Base-by-base conservation (phyloP, 768 basidiomycete genomes). In the Boletellus ananas region DNA sequence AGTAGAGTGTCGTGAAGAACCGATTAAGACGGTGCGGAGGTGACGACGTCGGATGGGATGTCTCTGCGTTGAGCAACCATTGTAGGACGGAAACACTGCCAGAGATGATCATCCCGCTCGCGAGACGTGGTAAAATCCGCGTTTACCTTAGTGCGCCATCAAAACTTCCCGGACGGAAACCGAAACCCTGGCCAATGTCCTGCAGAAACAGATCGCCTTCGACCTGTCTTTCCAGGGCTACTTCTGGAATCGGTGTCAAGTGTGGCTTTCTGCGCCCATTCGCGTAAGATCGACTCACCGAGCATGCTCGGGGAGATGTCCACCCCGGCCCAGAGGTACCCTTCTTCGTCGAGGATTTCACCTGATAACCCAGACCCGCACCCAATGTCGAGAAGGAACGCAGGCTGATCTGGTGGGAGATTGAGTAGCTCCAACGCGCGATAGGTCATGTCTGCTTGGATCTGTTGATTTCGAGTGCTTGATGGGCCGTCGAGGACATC, bases 241-340 rank as follows among this genome's bases (percentile, higher is more conserved):
- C 92, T 79, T 98, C 94, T 94, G 25, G 37, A 17, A 20, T 21
- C 20, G 16, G 51, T 36, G n/a, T 51, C 45, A 10, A 45, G 12
- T 43, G 29, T 51, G 40, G 41, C 41, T 10, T 10, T 31, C 11
- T n/a, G 33, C 8, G 37, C 20, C 18, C 17, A 6, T 17, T 31
- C 42, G 8, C 6, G 21, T 40, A 37, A 9, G 23, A 41, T 36
- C 0, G 18, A 69, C 84, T 67, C 60, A 92, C 93, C 91, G 27
- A 99, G 81, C 96, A 99, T 99, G 57, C 91, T 94, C 1, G 95
- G 95, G 0, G 93, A 85, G 48, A 98, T 86, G 64, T 99, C 96
- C 4, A 93, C 83, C 6, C 96, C 96, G 0, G 87, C 78, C 96
- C 96, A 99, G 18, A 83, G 68, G 64, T 97, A 85, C 0, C 96